Evolutionary conservation across 257 asterid genomes (phyloP), one percentile per base, ranked within the genome.

Genomic region (Hygrophila difformis): DNA sequence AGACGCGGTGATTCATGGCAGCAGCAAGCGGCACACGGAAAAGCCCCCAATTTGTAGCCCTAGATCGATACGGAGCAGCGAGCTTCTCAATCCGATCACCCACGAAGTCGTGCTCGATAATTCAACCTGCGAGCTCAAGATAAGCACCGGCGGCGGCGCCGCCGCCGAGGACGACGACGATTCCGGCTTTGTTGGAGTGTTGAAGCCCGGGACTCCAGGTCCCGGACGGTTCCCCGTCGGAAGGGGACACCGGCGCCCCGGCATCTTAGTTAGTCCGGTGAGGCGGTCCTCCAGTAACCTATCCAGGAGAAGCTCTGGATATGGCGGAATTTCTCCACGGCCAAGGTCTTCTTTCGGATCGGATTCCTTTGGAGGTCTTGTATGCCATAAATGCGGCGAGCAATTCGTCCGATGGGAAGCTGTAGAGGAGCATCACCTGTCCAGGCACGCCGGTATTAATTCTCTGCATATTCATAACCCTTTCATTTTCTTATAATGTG

Each of bases 381-480:
- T 59, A 43, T 87, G 97, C 64, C 92, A 73, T 42, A 87, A 72
- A 57, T 87, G 97, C 24, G 79, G 91, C 5, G 93, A 87, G 22
- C 79, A 66, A 22, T 84, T 87, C 55, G 61, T 51, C 0, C 73
- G 73, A 47, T 72, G 72, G 78, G 94, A 84, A 42, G 87, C 82
- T 33, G 66, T 78, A 2, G 95, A 87, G 65, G 71, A 72, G 6
- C 97, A 87, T 64, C 93, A 84, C 28, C 88, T 81, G 53, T 78
- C 93, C 66, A 81, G 67, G 39, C 97, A 87, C 57, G 97, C 95
- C 0, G 95, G 95, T 87, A 55, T n/a, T n/a, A n/a, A n/a, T n/a
- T n/a, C n/a, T n/a, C n/a, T n/a, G n/a, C n/a, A n/a, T n/a, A n/a
- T n/a, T n/a, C n/a, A n/a, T n/a, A n/a, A n/a, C n/a, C n/a, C n/a